Evolutionary conservation across 805 yeast species (phyloP).

Genomic region (Spathaspora boniae): DNA sequence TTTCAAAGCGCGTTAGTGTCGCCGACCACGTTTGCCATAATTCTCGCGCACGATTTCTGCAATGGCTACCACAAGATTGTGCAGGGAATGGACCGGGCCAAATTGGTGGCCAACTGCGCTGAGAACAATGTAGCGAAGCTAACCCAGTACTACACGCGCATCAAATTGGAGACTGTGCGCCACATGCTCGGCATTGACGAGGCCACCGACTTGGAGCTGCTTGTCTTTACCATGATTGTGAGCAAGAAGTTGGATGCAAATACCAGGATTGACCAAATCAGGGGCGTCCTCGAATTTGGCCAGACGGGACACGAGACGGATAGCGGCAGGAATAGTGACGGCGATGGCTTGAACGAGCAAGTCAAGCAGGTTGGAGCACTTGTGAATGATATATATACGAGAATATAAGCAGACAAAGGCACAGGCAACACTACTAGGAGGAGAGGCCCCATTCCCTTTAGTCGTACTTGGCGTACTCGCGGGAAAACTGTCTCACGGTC

Average conservation of each 20-base stretch:
- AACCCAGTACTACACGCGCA: conserved; percentile 26
- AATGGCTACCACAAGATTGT: conserved; percentile 3
- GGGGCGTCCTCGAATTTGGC: conserved; percentile 22
- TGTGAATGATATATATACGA: conserved; percentile 17
- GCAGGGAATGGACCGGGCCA: conserved; percentile 10
- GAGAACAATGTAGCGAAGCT: conserved; percentile 32
- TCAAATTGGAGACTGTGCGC: conserved; percentile 18
- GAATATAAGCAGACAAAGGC: conserved; percentile 1
- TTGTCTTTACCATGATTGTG: conserved; percentile 33
- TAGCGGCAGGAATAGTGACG: conserved; percentile 10
- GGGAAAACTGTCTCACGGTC: conserved; percentile 23
- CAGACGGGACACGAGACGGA: conserved; percentile 2
- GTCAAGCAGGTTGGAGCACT: conserved; percentile 25
- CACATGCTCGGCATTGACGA: conserved; percentile 14
- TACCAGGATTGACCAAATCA: conserved; percentile 32
- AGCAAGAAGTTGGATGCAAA: conserved; percentile 26
- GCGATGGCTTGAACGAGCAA: conserved; percentile 18
- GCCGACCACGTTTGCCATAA: conserved; percentile 6
- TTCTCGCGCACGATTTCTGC: conserved; percentile 2
- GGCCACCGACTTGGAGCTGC: conserved; percentile 19
- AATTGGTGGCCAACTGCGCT: conserved; percentile 20
- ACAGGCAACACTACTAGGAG: background rate
- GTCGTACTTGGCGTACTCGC: conserved; percentile 17
- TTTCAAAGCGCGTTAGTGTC: conserved; percentile 5
- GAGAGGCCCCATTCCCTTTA: background rate